Evolutionary conservation across 345 rosid genomes (phyloP).

Genomic region (sweet orange (Citrus sinensis)): DNA sequence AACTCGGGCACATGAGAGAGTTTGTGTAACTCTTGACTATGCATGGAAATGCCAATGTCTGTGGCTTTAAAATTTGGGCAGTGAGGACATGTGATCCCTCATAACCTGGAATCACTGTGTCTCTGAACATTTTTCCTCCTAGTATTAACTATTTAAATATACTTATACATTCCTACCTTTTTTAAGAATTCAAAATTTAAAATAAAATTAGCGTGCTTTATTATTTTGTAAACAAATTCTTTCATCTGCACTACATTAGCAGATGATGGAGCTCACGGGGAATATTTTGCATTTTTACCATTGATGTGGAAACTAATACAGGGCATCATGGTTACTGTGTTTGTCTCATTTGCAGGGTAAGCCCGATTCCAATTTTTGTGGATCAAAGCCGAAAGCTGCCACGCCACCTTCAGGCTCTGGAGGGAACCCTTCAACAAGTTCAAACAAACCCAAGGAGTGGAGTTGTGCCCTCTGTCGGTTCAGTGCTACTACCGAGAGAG

Average conservation of each 20-base stretch:
- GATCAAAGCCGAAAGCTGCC: constrained; percentile 39
- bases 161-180: background rate
- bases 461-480: constrained; percentile 54
- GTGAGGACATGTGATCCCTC: constrained; percentile 10
- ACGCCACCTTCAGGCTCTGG: constrained; percentile 16
- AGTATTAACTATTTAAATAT: background rate
- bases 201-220: background rate
- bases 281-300: background rate
- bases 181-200: background rate
- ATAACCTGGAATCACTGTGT: background rate
- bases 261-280: background rate
- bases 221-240: background rate
- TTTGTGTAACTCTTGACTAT: background rate
- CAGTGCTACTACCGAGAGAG: constrained; percentile 31
- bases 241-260: background rate
- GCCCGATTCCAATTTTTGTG: constrained; percentile 35
- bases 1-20: background rate
- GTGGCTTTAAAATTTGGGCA: constrained; percentile 2
- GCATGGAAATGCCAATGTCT: constrained; percentile 1
- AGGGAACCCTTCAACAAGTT: constrained; percentile 12
- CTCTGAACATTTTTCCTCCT: no score
- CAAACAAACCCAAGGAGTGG: constrained; percentile 37
- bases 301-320: background rate
- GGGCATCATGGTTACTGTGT: constrained; percentile 10
- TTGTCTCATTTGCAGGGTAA: constrained; percentile 41